phyloP scores from a whole-genome alignment of 2,329 filamentous ascomycete genomes.

The Sporothrix protearum region DNA sequence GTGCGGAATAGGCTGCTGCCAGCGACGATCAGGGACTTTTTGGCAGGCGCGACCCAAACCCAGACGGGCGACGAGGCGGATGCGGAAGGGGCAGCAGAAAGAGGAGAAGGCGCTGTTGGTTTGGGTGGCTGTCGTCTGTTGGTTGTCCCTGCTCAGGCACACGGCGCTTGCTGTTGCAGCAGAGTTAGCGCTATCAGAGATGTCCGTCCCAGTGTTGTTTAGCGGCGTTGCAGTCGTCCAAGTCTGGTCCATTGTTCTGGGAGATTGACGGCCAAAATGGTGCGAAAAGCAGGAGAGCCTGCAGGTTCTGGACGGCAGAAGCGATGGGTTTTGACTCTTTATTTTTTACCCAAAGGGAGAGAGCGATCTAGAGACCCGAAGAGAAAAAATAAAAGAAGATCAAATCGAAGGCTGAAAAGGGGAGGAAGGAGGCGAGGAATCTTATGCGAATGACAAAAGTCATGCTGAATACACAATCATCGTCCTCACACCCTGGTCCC shows the following conservation, averaged over 20 bases:
- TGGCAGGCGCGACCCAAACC: constrained; percentile 18
- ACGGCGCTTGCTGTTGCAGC: constrained; percentile 11
- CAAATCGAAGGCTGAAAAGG: neutral
- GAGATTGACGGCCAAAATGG: constrained; percentile 5
- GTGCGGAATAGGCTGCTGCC: neutral
- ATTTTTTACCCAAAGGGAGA: neutral
- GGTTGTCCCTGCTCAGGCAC: neutral
- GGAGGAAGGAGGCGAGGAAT: neutral
- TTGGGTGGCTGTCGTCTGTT: neutral
- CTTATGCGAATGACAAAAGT: constrained; percentile 4
- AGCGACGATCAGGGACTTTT: constrained; percentile 9
- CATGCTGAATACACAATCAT: neutral
- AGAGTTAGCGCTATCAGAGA: neutral
- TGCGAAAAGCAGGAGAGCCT: neutral
- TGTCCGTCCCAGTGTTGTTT: constrained; percentile 25
- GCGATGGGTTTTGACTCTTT: neutral
- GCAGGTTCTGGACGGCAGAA: neutral
- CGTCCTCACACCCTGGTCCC: constrained; percentile 10
- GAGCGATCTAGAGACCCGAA: neutral
- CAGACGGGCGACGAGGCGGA: neutral
- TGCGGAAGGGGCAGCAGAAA: constrained; percentile 3
- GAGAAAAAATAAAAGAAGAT: constrained; percentile 5
- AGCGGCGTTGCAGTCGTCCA: constrained; percentile 24
- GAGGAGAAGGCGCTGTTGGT: neutral
- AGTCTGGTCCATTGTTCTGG: constrained; percentile 24